Percentiles rank a stretch among this genome's conserved stretches.
phyloP scores from a whole-genome alignment of 31 red algal genomes.

The Odonthalia washingtoniensis region DNA sequence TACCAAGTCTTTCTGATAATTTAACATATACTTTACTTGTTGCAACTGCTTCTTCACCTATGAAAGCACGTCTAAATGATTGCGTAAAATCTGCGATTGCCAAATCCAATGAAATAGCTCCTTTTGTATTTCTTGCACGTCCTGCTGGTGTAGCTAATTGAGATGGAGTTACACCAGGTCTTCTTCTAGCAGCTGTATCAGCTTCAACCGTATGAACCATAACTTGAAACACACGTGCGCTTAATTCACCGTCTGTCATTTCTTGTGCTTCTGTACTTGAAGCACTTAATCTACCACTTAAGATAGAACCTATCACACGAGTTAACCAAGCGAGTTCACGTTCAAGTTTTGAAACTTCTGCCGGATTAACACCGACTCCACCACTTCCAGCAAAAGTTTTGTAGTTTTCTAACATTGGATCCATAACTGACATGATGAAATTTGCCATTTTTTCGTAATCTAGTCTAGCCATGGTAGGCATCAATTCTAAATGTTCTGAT shows the following conservation, averaged over 20 bases:
- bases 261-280: conserved; percentile 81
- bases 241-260: conserved; percentile 81
- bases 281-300: conserved; percentile 72
- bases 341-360: conserved; percentile 72
- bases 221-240: conserved; percentile 87
- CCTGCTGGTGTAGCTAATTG: conserved; percentile 68
- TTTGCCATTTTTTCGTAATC: conserved; percentile 84
- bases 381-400: conserved; percentile 68
- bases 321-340: conserved; percentile 87
- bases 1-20: conserved; percentile 83
- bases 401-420: conserved; percentile 90
- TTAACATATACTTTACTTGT: conserved; percentile 85
- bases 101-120: conserved; percentile 70
- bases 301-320: conserved; percentile 70
- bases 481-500: conserved; percentile 84
- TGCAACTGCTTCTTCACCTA: conserved; percentile 86
- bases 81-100: conserved; percentile 93
- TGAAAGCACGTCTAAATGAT: conserved; percentile 85
- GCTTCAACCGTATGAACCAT: conserved; percentile 87
- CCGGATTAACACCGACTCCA: conserved; percentile 63
- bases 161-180: conserved; percentile 53
- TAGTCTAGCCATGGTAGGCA: conserved; percentile 81
- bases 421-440: conserved; percentile 77
- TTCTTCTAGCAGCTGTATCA: conserved; percentile 59
- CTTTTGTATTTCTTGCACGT: conserved; percentile 72